A percentile compares a stretch with the other conserved stretches of the same genome.
Evolutionary conservation across 768 basidiomycete genomes (phyloP).

Genomic region (Scleroderma citrinum): DNA sequence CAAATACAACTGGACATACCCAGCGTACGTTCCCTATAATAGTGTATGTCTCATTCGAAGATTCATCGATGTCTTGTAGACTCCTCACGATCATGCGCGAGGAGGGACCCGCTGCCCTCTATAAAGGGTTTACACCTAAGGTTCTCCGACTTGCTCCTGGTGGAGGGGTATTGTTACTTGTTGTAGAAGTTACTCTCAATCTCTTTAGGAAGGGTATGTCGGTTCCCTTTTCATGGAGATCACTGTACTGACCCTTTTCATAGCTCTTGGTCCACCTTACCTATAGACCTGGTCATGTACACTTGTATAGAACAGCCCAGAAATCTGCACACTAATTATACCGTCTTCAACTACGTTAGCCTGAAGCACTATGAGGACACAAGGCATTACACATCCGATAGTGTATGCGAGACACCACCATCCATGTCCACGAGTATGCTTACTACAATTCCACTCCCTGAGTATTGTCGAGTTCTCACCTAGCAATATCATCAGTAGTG

Average conservation of each 20-base stretch:
- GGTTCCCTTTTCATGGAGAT: neutral
- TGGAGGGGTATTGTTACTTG: constrained; percentile 88
- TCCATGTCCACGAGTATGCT: too few relatives aligned
- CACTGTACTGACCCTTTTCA: constrained; percentile 1
- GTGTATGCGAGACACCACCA: too few relatives aligned
- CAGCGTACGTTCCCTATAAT: constrained; percentile 42
- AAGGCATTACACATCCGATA: too few relatives aligned
- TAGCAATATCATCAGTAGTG: too few relatives aligned
- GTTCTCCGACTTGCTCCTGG: constrained; percentile 93
- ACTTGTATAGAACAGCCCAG: neutral
- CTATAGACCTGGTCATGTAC: constrained; percentile 12
- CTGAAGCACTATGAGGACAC: too few relatives aligned
- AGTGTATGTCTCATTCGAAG: neutral
- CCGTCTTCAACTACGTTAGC: too few relatives aligned
- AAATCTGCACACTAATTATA: too few relatives aligned
- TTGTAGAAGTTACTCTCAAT: constrained; percentile 82
- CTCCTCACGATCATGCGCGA: constrained; percentile 76
- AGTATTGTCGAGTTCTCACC: too few relatives aligned
- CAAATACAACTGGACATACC: constrained; percentile 96
- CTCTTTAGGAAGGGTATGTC: constrained; percentile 63
- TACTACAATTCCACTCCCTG: too few relatives aligned
- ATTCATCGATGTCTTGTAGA: constrained; percentile 21
- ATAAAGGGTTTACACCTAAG: constrained; percentile 95
- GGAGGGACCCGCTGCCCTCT: constrained; percentile 80
- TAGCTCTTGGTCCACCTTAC: constrained; percentile 30